Base-by-base conservation (phyloP, 768 basidiomycete genomes). In the Amanita subjunquillea region DNA sequence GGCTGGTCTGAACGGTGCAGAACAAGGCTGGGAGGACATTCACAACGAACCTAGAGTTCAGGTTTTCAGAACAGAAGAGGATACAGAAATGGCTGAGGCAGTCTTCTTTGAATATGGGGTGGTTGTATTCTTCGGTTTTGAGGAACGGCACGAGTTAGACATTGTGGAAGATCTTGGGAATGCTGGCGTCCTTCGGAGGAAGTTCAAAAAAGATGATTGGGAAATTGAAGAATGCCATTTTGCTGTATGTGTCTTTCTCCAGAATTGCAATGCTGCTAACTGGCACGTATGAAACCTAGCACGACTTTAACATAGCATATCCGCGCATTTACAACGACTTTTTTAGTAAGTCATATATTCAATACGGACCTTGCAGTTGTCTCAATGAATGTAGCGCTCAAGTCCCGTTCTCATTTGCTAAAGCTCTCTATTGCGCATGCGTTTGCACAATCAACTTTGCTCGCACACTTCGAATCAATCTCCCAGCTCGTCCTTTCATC, bases 321-420 rank as follows among this genome's bases (percentile, higher is more conserved):
- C 94, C 93, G 13, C 79, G 93, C 43, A 93, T 97, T 57, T 96
- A 90, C 70, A 95, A 97, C 56, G 93, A 95, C 65, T 90, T 94
- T 69, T 95, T 94, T 69, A 93, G 92, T 93, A 61, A 58, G 86
- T 74, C 8, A 25, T 27, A 50, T n/a, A 37, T 7, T 29, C 48
- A 6, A 56, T 7, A 34, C 29, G 27, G 5, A 23, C 38, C 30
- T 7, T 7, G 23, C 34, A 22, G 44, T 10, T 39, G 57, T 17
- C 41, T 55, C 36, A 57, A 25, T 46, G 20, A 12, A 39, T 45
- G 46, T 42, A 94, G 92, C 94, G 3, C 85, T 96, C 63, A 94
- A 93, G 70, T 87, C 89, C 0, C 86, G 83, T 23, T 94, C 92
- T 0, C 90, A 91, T 60, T 79, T 93, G 38, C 82, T 91, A 42